Percentiles rank a stretch among this genome's conserved stretches.
These are phyloP conservation scores for Phialophora expanda DNA, from an alignment of 2,329 filamentous ascomycete genomes.

Conservation along the genomic window DNA sequence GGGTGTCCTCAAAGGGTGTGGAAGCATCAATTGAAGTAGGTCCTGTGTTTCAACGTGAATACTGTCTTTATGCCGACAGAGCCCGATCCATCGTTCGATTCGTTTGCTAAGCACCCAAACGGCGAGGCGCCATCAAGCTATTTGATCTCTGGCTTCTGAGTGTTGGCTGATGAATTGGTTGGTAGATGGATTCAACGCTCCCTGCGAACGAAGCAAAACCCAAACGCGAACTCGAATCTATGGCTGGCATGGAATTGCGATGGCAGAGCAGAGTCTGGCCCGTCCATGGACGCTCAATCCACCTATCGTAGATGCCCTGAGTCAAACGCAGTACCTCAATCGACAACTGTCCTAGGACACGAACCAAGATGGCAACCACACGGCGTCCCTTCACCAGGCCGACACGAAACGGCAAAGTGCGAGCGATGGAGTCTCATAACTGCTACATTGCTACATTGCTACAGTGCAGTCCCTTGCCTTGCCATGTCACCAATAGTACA, in stretches of 20 bases:
- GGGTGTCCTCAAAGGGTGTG: background rate
- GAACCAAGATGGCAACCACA: background rate
- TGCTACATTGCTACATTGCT: too few species aligned
- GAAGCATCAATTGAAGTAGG: background rate
- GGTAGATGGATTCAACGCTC: background rate
- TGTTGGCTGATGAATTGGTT: background rate
- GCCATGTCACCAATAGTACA: too few species aligned
- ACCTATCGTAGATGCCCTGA: background rate
- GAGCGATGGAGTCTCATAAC: background rate
- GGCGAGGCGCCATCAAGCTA: background rate
- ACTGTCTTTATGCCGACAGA: background rate
- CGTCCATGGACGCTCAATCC: too few species aligned
- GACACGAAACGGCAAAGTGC: background rate
- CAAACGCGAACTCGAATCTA: background rate
- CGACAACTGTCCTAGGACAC: background rate
- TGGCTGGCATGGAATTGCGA: background rate
- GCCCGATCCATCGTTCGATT: background rate
- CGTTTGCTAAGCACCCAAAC: background rate
- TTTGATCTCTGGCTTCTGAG: background rate
- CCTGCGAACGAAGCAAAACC: background rate
- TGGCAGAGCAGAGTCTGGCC: background rate
- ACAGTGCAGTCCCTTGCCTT: too few species aligned
- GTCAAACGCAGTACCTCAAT: background rate
- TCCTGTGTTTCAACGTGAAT: background rate
- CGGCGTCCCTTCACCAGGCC: background rate